phyloP scores from a whole-genome alignment of 768 basidiomycete species.

The Tylopilus felleus region DNA sequence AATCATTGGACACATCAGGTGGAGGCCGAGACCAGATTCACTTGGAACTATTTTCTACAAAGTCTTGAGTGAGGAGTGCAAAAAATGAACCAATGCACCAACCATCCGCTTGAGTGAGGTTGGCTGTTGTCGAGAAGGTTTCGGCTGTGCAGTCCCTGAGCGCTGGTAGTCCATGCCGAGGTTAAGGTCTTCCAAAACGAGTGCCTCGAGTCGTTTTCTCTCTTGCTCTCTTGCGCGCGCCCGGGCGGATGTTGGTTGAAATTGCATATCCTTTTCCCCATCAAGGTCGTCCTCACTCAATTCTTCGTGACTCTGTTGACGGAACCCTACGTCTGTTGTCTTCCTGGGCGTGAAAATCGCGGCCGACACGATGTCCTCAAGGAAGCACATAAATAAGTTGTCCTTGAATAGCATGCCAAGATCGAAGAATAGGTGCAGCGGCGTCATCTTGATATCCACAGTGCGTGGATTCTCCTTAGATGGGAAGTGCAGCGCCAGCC shows the following conservation, averaged over 20 bases:
- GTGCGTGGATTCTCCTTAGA: conserved; percentile 2
- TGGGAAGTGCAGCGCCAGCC: not conserved
- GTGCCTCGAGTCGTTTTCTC: conserved; percentile 42
- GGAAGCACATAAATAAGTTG: conserved; percentile 42
- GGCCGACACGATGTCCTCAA: conserved; percentile 40
- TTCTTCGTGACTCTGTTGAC: conserved; percentile 3
- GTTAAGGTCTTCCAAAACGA: conserved; percentile 59
- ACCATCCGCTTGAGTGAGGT: conserved; percentile 16
- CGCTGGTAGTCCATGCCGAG: conserved; percentile 45
- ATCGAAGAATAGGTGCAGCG: conserved; percentile 79
- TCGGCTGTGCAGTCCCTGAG: conserved; percentile 5
- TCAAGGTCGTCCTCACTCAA: conserved; percentile 13
- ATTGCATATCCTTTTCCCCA: conserved; percentile 21
- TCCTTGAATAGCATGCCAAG: conserved; percentile 43
- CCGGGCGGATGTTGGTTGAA: conserved; percentile 19
- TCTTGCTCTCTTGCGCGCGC: conserved; percentile 35
- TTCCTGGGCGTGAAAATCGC: conserved; percentile 12
- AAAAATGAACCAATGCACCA: not conserved
- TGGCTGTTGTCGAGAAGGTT: conserved; percentile 5
- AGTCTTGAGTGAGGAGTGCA: conserved; percentile 3
- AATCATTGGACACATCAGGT: conserved; percentile 50
- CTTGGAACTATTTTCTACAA: conserved; percentile 9
- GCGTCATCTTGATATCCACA: conserved; percentile 43
- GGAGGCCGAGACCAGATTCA: conserved; percentile 21
- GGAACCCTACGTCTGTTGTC: not conserved